A percentile compares a stretch with the other conserved stretches of the same genome.
Conservation (phyloP, 2,329 filamentous ascomycete genomes). For the Xylariaceae sp. region DNA sequence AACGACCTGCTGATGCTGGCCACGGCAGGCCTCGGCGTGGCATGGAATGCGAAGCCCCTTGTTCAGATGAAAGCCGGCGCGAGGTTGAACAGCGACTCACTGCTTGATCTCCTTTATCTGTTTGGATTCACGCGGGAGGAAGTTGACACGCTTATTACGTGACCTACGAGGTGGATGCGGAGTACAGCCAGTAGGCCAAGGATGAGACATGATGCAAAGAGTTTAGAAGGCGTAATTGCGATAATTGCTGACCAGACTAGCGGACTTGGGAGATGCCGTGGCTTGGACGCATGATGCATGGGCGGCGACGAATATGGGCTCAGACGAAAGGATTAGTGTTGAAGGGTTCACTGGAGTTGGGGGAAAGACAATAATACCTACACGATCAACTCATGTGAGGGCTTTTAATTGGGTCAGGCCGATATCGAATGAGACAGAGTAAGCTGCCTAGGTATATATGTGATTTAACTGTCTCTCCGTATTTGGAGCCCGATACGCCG, state of each 20-base stretch:
- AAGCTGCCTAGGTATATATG: not conserved
- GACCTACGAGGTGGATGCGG: slow-evolving; percentile 13
- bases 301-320: not conserved
- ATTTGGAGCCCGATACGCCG: not conserved
- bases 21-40: slow-evolving; percentile 70
- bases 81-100: slow-evolving; percentile 64
- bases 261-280: slow-evolving; percentile 2
- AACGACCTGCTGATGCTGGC: slow-evolving; percentile 80
- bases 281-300: not conserved
- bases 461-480: not conserved
- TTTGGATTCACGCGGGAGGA: slow-evolving; percentile 69
- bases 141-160: slow-evolving; percentile 45
- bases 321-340: not conserved
- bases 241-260: slow-evolving; percentile 29
- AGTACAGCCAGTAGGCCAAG: slow-evolving; percentile 5
- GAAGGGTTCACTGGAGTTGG: not conserved
- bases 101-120: slow-evolving; percentile 69
- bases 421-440: not conserved
- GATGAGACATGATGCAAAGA: not conserved
- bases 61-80: slow-evolving; percentile 75
- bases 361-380: not conserved
- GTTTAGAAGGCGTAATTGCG: slow-evolving; percentile 4
- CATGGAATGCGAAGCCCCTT: slow-evolving; percentile 78
- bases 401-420: not conserved
- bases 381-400: not conserved